A percentile compares a stretch with the other conserved stretches of the same genome.
These are phyloP conservation scores for Cyberlindnera mrakii DNA, from an alignment of 805 yeast species.

Conservation along the genomic window DNA sequence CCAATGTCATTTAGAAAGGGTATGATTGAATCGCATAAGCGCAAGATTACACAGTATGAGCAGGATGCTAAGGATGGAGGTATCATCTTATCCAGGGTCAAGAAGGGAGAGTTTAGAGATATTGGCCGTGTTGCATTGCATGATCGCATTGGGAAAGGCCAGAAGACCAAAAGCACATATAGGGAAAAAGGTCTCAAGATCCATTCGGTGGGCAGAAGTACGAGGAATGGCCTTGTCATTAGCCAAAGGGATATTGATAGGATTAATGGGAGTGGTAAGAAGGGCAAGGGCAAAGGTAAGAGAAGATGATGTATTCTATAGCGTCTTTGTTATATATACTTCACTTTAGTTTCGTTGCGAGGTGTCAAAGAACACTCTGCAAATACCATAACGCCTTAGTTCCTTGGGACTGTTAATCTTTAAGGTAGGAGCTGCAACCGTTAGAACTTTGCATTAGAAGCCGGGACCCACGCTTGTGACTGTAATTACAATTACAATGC, in stretches of 20 bases:
- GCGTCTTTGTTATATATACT: neutral
- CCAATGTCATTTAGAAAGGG: constrained; percentile 90
- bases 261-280: constrained; percentile 25
- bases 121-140: constrained; percentile 37
- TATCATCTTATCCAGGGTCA: constrained; percentile 67
- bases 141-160: constrained; percentile 38
- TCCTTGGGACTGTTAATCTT: too few relatives aligned
- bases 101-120: constrained; percentile 61
- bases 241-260: constrained; percentile 61
- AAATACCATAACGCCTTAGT: too few relatives aligned
- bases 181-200: constrained; percentile 80
- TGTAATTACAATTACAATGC: too few relatives aligned
- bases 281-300: neutral
- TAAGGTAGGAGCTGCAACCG: too few relatives aligned
- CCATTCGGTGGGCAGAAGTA: constrained; percentile 66
- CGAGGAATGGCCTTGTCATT: constrained; percentile 72
- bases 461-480: too few relatives aligned
- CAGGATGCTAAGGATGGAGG: constrained; percentile 86
- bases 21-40: constrained; percentile 54
- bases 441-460: too few relatives aligned
- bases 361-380: too few relatives aligned
- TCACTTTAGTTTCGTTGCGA: too few relatives aligned
- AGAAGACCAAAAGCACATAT: constrained; percentile 39
- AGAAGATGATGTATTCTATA: neutral
- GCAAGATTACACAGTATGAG: constrained; percentile 52